Percentiles rank a stretch among this genome's conserved stretches.
phyloP scores from a whole-genome alignment of 305 asterid species.

The Striga hermonthica region DNA sequence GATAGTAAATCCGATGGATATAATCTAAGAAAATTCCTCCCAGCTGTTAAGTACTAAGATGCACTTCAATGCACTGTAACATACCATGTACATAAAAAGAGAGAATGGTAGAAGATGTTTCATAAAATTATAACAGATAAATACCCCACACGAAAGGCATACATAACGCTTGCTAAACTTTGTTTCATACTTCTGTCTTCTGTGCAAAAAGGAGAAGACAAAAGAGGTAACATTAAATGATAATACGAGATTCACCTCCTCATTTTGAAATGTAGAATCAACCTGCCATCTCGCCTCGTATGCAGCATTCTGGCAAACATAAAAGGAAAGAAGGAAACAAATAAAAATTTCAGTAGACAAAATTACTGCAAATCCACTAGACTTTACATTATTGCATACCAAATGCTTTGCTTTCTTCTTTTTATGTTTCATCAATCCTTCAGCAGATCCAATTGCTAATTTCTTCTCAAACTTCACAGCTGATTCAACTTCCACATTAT shows the following conservation, averaged over 20 bases:
- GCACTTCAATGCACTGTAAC: not conserved
- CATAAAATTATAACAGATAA: slow-evolving; percentile 6
- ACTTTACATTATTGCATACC: slow-evolving; percentile 43
- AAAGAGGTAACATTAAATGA: slow-evolving; percentile 11
- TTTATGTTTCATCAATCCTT: slow-evolving; percentile 57
- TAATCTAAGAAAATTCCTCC: slow-evolving; percentile 10
- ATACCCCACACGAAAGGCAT: not conserved
- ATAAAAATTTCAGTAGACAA: slow-evolving; percentile 15
- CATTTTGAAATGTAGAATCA: slow-evolving; percentile 67
- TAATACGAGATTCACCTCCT: slow-evolving; percentile 59
- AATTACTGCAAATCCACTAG: slow-evolving; percentile 21
- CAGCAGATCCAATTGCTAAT: slow-evolving; percentile 55
- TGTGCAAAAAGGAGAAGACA: slow-evolving; percentile 14
- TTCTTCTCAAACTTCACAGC: slow-evolving; percentile 62
- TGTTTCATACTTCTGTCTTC: slow-evolving; percentile 7
- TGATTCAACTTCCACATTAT: slow-evolving; percentile 71
- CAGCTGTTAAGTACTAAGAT: slow-evolving; percentile 17
- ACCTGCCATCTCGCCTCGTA: slow-evolving; percentile 75
- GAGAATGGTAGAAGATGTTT: not conserved
- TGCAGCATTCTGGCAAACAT: slow-evolving; percentile 51
- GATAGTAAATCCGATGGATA: slow-evolving; percentile 14
- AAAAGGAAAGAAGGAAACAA: slow-evolving; percentile 21
- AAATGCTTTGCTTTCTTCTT: slow-evolving; percentile 79
- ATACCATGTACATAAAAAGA: slow-evolving; percentile 4
- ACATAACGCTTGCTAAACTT: slow-evolving; percentile 2